Conservation (phyloP, 2,329 filamentous ascomycete species). For the Claviceps pusilla region DNA sequence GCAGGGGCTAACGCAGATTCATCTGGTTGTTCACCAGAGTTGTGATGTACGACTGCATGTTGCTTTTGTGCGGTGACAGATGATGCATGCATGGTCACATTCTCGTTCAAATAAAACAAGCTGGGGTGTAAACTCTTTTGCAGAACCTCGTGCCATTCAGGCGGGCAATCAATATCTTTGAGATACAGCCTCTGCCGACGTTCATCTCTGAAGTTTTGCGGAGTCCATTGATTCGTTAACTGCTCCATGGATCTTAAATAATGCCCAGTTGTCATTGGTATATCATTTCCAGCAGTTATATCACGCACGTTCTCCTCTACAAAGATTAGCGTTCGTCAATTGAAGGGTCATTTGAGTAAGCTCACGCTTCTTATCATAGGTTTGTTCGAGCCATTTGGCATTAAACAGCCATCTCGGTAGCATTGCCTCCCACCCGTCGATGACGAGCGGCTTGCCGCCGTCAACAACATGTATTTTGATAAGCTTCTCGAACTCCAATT, state of each 20-base stretch:
- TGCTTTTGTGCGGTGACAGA: not conserved
- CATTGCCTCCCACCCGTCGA: conserved; percentile 70
- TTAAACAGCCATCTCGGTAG: conserved; percentile 69
- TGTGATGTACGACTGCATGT: conserved; percentile 18
- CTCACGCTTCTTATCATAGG: conserved; percentile 65
- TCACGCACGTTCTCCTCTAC: conserved; percentile 78
- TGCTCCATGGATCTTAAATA: conserved; percentile 79
- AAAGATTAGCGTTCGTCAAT: conserved; percentile 9
- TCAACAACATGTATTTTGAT: conserved; percentile 70
- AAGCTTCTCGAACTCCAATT: conserved; percentile 72
- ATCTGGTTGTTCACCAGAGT: conserved; percentile 27
- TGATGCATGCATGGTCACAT: conserved; percentile 31
- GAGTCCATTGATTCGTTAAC: conserved; percentile 68
- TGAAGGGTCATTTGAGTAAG: conserved; percentile 2
- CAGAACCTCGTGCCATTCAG: conserved; percentile 70
- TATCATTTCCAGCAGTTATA: conserved; percentile 53
- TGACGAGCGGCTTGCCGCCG: conserved; percentile 74
- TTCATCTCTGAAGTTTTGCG: conserved; percentile 62
- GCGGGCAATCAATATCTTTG: conserved; percentile 92
- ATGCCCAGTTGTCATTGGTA: conserved; percentile 76
- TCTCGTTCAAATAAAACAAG: conserved; percentile 85
- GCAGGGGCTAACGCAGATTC: conserved; percentile 52
- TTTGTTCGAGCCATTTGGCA: conserved; percentile 61
- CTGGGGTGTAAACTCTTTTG: conserved; percentile 61
- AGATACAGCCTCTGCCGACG: conserved; percentile 77